phyloP scores from a whole-genome alignment of 495 filamentous ascomycete species.

The Thermochaetoides thermophila region DNA sequence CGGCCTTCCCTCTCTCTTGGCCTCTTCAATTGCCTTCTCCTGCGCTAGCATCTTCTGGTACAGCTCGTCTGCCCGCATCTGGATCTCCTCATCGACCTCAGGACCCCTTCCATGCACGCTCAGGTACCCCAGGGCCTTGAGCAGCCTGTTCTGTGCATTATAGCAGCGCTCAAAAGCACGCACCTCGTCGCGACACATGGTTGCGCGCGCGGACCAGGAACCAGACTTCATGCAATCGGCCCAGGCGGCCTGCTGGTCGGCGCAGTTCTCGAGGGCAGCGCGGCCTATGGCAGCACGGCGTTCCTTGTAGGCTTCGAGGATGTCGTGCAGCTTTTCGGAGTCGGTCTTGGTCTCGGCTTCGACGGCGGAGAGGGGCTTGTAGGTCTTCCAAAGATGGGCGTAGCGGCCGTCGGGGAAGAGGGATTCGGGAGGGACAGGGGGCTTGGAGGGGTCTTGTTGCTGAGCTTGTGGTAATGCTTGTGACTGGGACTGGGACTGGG shows the following conservation, averaged over 20 bases:
- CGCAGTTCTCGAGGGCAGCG: slow-evolving; percentile 87
- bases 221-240: slow-evolving; percentile 61
- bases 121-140: slow-evolving; percentile 86
- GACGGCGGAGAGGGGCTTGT: slow-evolving; percentile 49
- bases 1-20: slow-evolving; percentile 44
- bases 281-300: slow-evolving; percentile 61
- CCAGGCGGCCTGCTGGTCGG: slow-evolving; percentile 63
- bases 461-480: slow-evolving; percentile 1
- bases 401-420: slow-evolving; percentile 69
- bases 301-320: slow-evolving; percentile 72
- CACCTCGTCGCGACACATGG: slow-evolving; percentile 62
- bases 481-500: slow-evolving; percentile 1
- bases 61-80: slow-evolving; percentile 85
- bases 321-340: slow-evolving; percentile 55
- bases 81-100: slow-evolving; percentile 73
- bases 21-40: slow-evolving; percentile 51
- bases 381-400: slow-evolving; percentile 83
- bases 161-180: slow-evolving; percentile 65
- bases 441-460: background rate
- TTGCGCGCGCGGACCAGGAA: slow-evolving; percentile 40
- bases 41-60: slow-evolving; percentile 75
- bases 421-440: slow-evolving; percentile 21
- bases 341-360: slow-evolving; percentile 51
- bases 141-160: slow-evolving; percentile 66
- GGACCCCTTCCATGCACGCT: slow-evolving; percentile 43